These are phyloP conservation scores for Colletotrichum magnum DNA, from an alignment of 2,329 filamentous ascomycete genomes.

Conservation along the genomic window DNA sequence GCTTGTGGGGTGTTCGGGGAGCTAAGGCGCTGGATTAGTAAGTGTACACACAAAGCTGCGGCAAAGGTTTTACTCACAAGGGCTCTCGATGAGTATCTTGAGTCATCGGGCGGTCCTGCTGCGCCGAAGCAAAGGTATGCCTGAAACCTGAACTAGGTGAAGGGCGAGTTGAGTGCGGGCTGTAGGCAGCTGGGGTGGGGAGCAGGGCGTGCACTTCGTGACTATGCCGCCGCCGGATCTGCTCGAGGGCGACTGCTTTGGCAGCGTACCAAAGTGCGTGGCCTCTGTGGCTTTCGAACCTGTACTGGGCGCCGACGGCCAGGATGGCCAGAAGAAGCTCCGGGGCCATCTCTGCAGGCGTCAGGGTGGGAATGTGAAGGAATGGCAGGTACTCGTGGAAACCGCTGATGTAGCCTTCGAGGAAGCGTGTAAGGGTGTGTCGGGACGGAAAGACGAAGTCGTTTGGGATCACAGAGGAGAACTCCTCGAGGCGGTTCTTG, in stretches of 20 bases:
- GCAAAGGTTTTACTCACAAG: slow-evolving; percentile 62
- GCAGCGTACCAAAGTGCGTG: slow-evolving; percentile 74
- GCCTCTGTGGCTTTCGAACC: slow-evolving; percentile 71
- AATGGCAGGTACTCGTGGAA: slow-evolving; percentile 73
- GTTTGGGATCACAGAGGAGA: slow-evolving; percentile 70
- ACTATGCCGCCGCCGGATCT: slow-evolving; percentile 70
- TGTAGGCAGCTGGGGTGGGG: slow-evolving; percentile 71
- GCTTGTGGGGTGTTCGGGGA: slow-evolving; percentile 72
- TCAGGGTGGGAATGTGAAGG: slow-evolving; percentile 77
- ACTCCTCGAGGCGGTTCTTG: slow-evolving; percentile 72
- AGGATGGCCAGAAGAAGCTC: slow-evolving; percentile 78
- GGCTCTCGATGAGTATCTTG: slow-evolving; percentile 72
- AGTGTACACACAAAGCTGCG: no score
- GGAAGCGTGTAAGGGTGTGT: slow-evolving; percentile 76
- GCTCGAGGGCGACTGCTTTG: slow-evolving; percentile 70
- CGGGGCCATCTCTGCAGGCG: slow-evolving; percentile 74
- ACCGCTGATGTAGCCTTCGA: slow-evolving; percentile 79
- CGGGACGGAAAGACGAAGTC: slow-evolving; percentile 79
- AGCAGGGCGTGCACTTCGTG: slow-evolving; percentile 70
- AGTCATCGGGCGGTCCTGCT: slow-evolving; percentile 69
- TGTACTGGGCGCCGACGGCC: slow-evolving; percentile 77
- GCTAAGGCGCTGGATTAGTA: slow-evolving; percentile 44
- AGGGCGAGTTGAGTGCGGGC: slow-evolving; percentile 71
- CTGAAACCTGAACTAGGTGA: slow-evolving; percentile 71
- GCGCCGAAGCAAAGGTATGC: slow-evolving; percentile 71